Percentiles rank a stretch among this genome's conserved stretches.
Conservation (phyloP, 306 rosid genomes). For the Prunus mira region DNA sequence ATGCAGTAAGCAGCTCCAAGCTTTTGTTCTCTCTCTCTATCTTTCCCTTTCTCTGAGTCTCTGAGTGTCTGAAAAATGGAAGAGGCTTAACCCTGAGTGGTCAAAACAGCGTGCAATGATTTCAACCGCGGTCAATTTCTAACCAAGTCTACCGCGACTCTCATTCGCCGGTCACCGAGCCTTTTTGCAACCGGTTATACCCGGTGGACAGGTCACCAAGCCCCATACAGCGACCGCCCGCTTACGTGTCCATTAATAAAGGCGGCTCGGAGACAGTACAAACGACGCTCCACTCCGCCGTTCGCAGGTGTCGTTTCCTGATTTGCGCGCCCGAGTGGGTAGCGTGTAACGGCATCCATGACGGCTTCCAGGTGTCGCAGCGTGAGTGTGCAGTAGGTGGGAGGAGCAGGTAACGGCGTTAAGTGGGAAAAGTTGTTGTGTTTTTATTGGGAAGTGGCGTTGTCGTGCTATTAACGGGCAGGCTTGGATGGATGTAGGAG, state of each 20-base stretch:
- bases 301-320: background rate
- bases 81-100: slow-evolving; percentile 45
- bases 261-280: background rate
- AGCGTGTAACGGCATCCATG: background rate
- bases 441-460: slow-evolving; percentile 63
- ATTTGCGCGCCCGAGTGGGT: background rate
- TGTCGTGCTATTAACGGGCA: slow-evolving; percentile 66
- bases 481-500: slow-evolving; percentile 21
- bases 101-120: slow-evolving; percentile 49
- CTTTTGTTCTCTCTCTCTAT: slow-evolving; percentile 2
- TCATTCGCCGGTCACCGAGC: slow-evolving; percentile 22
- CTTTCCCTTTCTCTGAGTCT: background rate
- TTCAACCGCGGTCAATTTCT: slow-evolving; percentile 63
- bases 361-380: background rate
- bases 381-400: background rate
- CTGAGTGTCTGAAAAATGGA: slow-evolving; percentile 31
- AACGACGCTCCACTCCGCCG: slow-evolving; percentile 15
- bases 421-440: slow-evolving; percentile 36
- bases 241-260: background rate
- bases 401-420: slow-evolving; percentile 32
- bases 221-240: slow-evolving; percentile 27
- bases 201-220: slow-evolving; percentile 22
- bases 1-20: background rate
- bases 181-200: slow-evolving; percentile 24
- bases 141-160: slow-evolving; percentile 41